Evolutionary conservation across 208 protist species (phyloP), one percentile per base, ranked within the genome.

Genomic region (Acanthamoeba royreba): DNA sequence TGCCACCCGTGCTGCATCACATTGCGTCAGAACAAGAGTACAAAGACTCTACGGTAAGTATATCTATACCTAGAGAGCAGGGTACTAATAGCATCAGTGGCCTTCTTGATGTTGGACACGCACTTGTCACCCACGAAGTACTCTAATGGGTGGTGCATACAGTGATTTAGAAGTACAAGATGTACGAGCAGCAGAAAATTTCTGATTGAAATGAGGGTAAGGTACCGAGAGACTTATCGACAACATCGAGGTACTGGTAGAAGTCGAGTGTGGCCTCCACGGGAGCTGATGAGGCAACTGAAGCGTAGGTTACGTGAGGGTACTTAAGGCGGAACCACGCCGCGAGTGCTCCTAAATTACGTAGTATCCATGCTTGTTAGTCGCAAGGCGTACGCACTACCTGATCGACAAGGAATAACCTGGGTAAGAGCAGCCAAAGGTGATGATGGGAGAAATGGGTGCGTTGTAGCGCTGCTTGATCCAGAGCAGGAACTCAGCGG

Each of bases 311-410:
- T 22, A 93, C 43, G 38, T 93, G 66, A 9, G 88, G 88, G 43
- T 85, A 93, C 88, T 93, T 93, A 5, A 93, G 61, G 25, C 88
- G 52, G 88, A 93, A 93, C 88, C 88, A 93, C 31, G 88, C 88
- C 25, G 88, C 88, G 40, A 93, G 61, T 22, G 28, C 42, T 35
- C 88, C 83, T 90, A n/a, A n/a, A n/a, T n/a, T n/a, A n/a, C n/a
- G n/a, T n/a, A 46, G 46, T n/a, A 4, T 8, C 35, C 72, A 83
- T 22, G 4, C 4, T 52, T 8, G 35, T 7, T 4, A 40, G 11
- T 31, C 40, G 31, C 4, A 25, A 83, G 4, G 72, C 13, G 7
- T 25, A 83, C 13, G 43, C 31, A n/a, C n/a, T n/a, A n/a, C n/a
- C n/a, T n/a, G n/a, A n/a, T n/a, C n/a, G n/a, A n/a, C n/a, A n/a